A percentile compares a stretch with the other conserved stretches of the same genome.
Conservation (phyloP, 2,329 filamentous ascomycete species). For the Colletotrichum eleusines region DNA sequence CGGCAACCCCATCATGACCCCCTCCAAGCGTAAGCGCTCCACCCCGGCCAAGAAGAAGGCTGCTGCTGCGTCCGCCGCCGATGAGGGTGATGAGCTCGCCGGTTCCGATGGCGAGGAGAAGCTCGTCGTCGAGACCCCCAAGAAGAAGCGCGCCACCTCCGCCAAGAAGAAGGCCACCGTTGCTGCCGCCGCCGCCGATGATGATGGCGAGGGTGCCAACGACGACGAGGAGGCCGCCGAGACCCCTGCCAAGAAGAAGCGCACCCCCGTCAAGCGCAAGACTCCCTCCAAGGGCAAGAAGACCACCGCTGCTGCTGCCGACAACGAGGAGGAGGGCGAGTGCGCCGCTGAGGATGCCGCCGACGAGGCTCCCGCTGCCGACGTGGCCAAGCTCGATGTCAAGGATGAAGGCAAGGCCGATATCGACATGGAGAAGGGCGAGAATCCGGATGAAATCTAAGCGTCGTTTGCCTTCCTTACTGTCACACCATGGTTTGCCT, state of each 20-base stretch:
- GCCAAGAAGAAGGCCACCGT: constrained; percentile 23
- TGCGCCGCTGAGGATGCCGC: constrained; percentile 18
- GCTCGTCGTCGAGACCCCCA: constrained; percentile 32
- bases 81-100: constrained; percentile 4
- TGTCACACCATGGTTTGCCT: not conserved
- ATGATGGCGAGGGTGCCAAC: constrained; percentile 3
- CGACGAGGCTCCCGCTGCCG: constrained; percentile 20
- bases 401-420: constrained; percentile 23
- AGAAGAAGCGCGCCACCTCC: constrained; percentile 27
- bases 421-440: constrained; percentile 18
- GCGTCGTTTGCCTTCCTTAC: not conserved
- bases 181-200: not conserved
- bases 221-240: constrained; percentile 10
- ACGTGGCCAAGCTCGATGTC: constrained; percentile 34
- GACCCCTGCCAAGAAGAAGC: constrained; percentile 40
- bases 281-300: constrained; percentile 27
- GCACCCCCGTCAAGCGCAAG: constrained; percentile 21
- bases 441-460: constrained; percentile 25
- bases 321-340: constrained; percentile 22
- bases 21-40: constrained; percentile 34
- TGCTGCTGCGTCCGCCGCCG: not conserved
- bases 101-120: constrained; percentile 27
- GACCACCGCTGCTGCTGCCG: not conserved
- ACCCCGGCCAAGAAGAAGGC: constrained; percentile 29
- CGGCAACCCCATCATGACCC: constrained; percentile 28